Conservation (phyloP, 1,284 basidiomycete genomes). For the Apiotrichum veenhuisii region DNA sequence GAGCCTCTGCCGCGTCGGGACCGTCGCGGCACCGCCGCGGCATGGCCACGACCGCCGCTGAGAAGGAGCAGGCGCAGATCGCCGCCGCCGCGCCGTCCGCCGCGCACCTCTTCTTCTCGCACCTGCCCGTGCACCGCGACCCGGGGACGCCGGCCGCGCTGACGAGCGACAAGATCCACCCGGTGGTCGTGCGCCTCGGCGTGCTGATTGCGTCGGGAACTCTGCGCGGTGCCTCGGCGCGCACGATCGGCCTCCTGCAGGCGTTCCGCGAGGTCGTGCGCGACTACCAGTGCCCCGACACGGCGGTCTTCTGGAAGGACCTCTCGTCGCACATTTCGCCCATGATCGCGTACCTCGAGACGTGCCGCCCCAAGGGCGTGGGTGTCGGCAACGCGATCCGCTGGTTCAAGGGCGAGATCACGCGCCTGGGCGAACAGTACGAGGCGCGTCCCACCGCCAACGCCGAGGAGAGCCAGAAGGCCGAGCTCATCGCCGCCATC, state of each 20-base stretch:
- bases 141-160: slow-evolving; percentile 35
- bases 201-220: slow-evolving; percentile 43
- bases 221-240: slow-evolving; percentile 50
- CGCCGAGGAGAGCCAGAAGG: slow-evolving; percentile 85
- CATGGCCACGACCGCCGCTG: slow-evolving; percentile 8
- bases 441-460: slow-evolving; percentile 73
- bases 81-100: slow-evolving; percentile 20
- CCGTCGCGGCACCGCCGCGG: slow-evolving; percentile 18
- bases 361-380: slow-evolving; percentile 48
- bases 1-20: background rate
- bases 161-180: slow-evolving; percentile 39
- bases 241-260: slow-evolving; percentile 52
- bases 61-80: slow-evolving; percentile 2
- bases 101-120: slow-evolving; percentile 55
- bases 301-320: slow-evolving; percentile 47
- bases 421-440: slow-evolving; percentile 76
- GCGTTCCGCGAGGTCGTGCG: slow-evolving; percentile 52
- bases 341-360: slow-evolving; percentile 50
- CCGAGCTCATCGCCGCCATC: slow-evolving; percentile 76
- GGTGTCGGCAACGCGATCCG: slow-evolving; percentile 51
- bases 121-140: slow-evolving; percentile 56
- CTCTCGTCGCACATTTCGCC: slow-evolving; percentile 45
- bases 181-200: slow-evolving; percentile 44
- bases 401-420: slow-evolving; percentile 94
- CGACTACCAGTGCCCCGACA: slow-evolving; percentile 45